These are phyloP conservation scores for Heracleum sosnowskyi DNA, from an alignment of 129 eudicot species.

Conservation along the genomic window DNA sequence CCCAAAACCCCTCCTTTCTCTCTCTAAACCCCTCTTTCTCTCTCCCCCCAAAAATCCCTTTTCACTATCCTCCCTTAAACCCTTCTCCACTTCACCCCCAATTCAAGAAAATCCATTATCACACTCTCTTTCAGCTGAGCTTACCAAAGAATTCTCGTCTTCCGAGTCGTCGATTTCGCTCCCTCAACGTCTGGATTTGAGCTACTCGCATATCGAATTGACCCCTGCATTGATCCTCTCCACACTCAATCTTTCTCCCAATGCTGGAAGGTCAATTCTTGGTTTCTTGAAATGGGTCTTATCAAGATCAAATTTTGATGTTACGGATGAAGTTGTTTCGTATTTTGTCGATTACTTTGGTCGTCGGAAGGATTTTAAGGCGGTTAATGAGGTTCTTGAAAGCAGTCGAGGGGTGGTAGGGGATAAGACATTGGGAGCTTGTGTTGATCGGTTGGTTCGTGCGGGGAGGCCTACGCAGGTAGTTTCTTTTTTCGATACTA, in stretches of 20 bases:
- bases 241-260: conserved; percentile 54
- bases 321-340: conserved; percentile 43
- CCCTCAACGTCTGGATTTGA: conserved; percentile 47
- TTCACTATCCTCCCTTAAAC: conserved; percentile 1
- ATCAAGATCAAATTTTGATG: conserved; percentile 34
- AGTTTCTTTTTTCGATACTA: conserved; percentile 51
- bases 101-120: conserved; percentile 20
- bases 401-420: conserved; percentile 42
- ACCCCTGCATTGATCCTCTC: conserved; percentile 36
- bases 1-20: conserved; percentile 18
- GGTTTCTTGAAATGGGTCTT: conserved; percentile 68
- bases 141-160: conserved; percentile 37
- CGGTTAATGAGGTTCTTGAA: conserved; percentile 49
- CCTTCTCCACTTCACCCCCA: conserved; percentile 31
- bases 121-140: conserved; percentile 53
- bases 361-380: conserved; percentile 82
- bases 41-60: not conserved
- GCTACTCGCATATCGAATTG: conserved; percentile 45
- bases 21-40: conserved; percentile 12
- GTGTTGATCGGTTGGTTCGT: conserved; percentile 57
- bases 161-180: conserved; percentile 33
- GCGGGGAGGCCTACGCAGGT: conserved; percentile 70
- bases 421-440: conserved; percentile 31
- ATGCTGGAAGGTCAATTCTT: conserved; percentile 55
- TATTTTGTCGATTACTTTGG: conserved; percentile 70